Evolutionary conservation across 2,329 filamentous ascomycete genomes (phyloP), one percentile per base, ranked within the genome.

Genomic region (Colletotrichum filicis): DNA sequence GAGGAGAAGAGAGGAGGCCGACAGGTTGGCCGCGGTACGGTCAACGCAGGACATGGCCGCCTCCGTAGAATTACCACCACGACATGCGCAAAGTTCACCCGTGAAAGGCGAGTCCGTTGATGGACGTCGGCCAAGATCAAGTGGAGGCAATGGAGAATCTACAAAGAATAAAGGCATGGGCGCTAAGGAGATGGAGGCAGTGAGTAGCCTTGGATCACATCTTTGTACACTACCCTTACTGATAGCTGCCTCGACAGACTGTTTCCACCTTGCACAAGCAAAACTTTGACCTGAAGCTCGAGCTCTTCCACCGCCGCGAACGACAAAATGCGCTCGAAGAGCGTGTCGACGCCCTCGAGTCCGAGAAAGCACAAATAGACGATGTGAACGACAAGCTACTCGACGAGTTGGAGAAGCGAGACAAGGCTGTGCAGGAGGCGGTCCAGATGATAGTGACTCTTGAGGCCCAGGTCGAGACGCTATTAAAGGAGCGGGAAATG

Each of bases 261-360:
- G 83, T 94, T 65, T 93, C 92, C 5, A 91, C 86, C 1, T 82
- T 94, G 26, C 91, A 92, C 80, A 95, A 95, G 79, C 90, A 94
- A 81, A 95, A 94, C 77, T 95, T 94, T 76, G 92, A 94, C 76
- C 85, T 95, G 55, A 94, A 95, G 80, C 85, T 94, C 37, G 92
- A 94, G 79, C 81, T 95, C 1, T 93, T 89, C 76, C 92, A 94
- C 78, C 87, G 92, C 7, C 87, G 92, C 32, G 89, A 94, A 80
- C 87, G 88, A 66, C 91, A 93, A 77, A 86, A 85, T 9, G 83
- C 83, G 26, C 77, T 94, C 42, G 91, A 94, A 77, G 85, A 87
- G 42, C 85, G 86, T 53, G 76, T 92, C n/a, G 87, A 90, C 49
- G 80, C 80, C 5, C 82, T 93, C 22, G 88, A 91, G 74, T 80